phyloP scores from a whole-genome alignment of 163 green algal genomes.

The Volvox carteri region DNA sequence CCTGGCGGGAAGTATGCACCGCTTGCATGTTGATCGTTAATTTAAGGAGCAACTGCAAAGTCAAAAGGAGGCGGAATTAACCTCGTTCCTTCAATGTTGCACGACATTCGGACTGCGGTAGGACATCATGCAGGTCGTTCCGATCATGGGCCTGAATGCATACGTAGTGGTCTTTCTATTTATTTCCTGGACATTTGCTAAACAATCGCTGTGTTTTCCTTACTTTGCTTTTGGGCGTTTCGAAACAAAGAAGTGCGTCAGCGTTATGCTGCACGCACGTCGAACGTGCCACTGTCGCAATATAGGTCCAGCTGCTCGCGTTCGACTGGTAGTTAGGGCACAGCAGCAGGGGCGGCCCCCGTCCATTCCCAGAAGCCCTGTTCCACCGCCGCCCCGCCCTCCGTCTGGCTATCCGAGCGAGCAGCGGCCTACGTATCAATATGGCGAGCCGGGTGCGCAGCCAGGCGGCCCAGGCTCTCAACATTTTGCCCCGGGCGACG shows the following conservation, averaged over 20 bases:
- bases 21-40: slow-evolving; percentile 7
- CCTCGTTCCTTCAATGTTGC: too few relatives aligned
- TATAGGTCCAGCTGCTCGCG: not conserved
- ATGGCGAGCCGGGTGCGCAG: slow-evolving; percentile 6
- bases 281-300: not conserved
- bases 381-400: slow-evolving; percentile 23
- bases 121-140: not conserved
- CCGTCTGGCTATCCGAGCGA: not conserved
- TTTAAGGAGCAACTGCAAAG: too few relatives aligned
- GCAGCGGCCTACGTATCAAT: not conserved
- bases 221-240: too few relatives aligned
- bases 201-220: not conserved
- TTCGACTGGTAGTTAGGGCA: not conserved
- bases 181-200: not conserved
- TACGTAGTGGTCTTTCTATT: not conserved
- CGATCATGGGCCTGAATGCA: not conserved
- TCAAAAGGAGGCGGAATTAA: too few relatives aligned
- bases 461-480: not conserved
- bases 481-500: not conserved
- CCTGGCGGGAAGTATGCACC: not conserved
- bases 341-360: slow-evolving; percentile 15
- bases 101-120: not conserved
- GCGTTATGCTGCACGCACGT: slow-evolving; percentile 13
- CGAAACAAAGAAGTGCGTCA: slow-evolving; percentile 6
- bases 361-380: slow-evolving; percentile 16